Evolutionary conservation across 345 rosid genomes (phyloP), one percentile per base, ranked within the genome.

Genomic region (Eucalyptus cladocalyx): DNA sequence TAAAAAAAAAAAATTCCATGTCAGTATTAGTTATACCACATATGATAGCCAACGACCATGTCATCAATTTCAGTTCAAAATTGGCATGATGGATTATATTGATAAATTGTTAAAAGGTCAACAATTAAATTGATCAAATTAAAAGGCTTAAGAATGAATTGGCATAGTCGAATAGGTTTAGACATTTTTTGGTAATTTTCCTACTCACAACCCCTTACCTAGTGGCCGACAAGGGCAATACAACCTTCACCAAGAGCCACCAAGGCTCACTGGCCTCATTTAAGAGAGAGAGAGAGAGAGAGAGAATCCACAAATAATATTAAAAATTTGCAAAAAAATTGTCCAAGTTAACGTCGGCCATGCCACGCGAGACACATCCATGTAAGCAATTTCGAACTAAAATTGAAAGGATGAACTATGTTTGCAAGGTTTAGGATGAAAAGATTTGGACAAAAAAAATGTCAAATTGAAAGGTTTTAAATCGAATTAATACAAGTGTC

Each of bases 21-120:
- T 53, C 2, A 4, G 0, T 11, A 23, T 56, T 24, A 21, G 28
- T 0, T 23, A 1, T 56, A 21, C 11, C 62, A 56, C 6, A 23
- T 56, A 23, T 21, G 28, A 56, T 54, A 5, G 18, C 60, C 6
- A 18, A 56, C 26, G 3, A 23, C 28, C 62, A 24, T 24, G 28
- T 56, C 28, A 56, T 56, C 62, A 5, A 56, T 56, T 56, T 56
- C 2, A 9, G 2, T 9, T 56, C 62, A 24, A 56, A 56, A 56
- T 56, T 56, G 30, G 62, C 62, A 23, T 23, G 30, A 56, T 56
- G 62, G 13, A 56, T 6, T 24, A 56, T 56, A 56, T 56, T 56
- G 14, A 23, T 24, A 56, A 56, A 24, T 56, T 56, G 30, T 56
- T 56, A 10, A 56, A 56, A 56, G 12, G 30, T 56, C 3, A 23